Evolutionary conservation across 192 early-diverging fungal genomes (phyloP).

Genomic region (Dissophora ornata): DNA sequence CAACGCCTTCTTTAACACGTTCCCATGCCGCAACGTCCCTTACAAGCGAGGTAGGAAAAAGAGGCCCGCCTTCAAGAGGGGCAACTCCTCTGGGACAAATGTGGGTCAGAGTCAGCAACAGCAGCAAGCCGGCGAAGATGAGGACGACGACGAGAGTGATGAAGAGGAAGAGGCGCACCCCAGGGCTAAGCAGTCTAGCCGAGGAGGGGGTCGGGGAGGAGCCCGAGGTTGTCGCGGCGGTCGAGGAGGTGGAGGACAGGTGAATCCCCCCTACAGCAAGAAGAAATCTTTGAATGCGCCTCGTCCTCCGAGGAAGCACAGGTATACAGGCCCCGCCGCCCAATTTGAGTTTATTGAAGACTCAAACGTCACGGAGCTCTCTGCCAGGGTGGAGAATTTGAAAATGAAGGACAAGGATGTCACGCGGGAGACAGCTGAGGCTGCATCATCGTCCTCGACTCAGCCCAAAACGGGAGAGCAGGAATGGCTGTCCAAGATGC

Average conservation of each 20-base stretch:
- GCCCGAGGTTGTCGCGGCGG: conserved; percentile 16
- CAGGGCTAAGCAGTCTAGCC: conserved; percentile 2
- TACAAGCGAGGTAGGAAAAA: conserved; percentile 34
- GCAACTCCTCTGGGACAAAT: neutral
- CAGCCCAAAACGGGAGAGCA: too few relatives aligned
- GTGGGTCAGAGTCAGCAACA: conserved; percentile 4
- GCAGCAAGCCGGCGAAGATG: conserved; percentile 6
- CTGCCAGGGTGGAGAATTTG: conserved; percentile 13
- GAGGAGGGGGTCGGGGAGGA: neutral
- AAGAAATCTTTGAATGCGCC: conserved; percentile 7
- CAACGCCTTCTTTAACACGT: conserved; percentile 52
- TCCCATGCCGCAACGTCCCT: conserved; percentile 34
- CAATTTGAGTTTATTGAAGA: conserved; percentile 46
- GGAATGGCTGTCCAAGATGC: conserved; percentile 35
- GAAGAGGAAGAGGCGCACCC: neutral
- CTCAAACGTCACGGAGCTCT: neutral
- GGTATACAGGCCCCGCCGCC: conserved; percentile 21
- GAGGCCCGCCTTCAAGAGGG: neutral
- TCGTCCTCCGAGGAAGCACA: conserved; percentile 27
- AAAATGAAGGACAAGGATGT: conserved; percentile 9
- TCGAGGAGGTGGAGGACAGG: conserved; percentile 11
- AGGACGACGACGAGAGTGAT: conserved; percentile 16
- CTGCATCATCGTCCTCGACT: neutral
- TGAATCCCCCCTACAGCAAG: neutral
- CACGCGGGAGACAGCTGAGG: too few relatives aligned